Evolutionary conservation across 2,329 filamentous ascomycete genomes (phyloP), one percentile per base, ranked within the genome.

Genomic region (Chalara sp.): DNA sequence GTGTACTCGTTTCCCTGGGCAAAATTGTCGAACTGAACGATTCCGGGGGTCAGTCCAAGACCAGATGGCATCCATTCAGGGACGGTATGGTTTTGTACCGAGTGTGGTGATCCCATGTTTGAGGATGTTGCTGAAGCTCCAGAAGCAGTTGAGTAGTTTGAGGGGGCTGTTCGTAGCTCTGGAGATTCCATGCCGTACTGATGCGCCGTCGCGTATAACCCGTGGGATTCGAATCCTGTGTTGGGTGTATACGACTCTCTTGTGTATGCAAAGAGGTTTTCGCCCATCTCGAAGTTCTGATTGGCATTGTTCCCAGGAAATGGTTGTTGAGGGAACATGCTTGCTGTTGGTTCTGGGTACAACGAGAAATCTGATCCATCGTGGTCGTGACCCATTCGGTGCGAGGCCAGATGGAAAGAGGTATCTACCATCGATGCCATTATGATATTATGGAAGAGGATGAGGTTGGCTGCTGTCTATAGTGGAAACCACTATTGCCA

Each of bases 331-430:
- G 69, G 68, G 57, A 68, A 71, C 59, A 71, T 67, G 45, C 53
- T 55, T 10, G 69, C 10, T 8, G 43, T 66, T 11, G 72, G 67
- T 41, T 77, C 72, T 45, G 74, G 70, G 62, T 76, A 78, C 52
- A 72, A 71, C 43, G 58, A 63, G 63, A 69, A 73, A 55, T 75
- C 70, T 49, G 50, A 37, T 47, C 56, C 56, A 28, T 62, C 61
- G 51, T 55, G 57, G 11, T 62, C 57, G 53, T 52, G 54, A 46
- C 50, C 49, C 58, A 68, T 61, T 54, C 61, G 59, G 88, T 95
- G 72, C 90, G 57, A 52, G 11, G 99, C 72, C 93, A 99, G 8
- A 91, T 93, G 49, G 96, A 96, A 61, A 84, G 87, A 56, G 96
- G 81, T 68, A 95, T 97, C 0, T 88, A 86, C 33, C 84, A 86